These are phyloP conservation scores for Stygiomarasmius scandens DNA, from an alignment of 1,284 basidiomycete genomes.

Conservation along the genomic window DNA sequence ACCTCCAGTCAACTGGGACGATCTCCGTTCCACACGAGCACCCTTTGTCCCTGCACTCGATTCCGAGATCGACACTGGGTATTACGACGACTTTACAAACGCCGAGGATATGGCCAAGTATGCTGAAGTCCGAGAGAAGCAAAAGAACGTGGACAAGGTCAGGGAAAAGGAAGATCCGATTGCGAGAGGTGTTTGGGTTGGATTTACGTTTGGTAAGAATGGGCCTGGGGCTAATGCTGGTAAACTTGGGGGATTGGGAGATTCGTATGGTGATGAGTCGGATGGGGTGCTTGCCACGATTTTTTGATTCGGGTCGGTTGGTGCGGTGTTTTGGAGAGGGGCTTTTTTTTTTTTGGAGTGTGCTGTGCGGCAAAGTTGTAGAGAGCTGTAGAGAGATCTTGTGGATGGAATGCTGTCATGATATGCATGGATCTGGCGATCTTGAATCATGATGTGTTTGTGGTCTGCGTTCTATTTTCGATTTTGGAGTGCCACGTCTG, in stretches of 20 bases:
- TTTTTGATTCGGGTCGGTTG: constrained; percentile 45
- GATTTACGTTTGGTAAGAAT: constrained; percentile 96
- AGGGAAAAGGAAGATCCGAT: constrained; percentile 82
- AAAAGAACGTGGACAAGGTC: constrained; percentile 90
- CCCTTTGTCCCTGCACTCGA: constrained; percentile 97
- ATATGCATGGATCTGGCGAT: no score
- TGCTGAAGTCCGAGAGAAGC: constrained; percentile 97
- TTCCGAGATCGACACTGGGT: constrained; percentile 94
- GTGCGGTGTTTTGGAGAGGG: neutral
- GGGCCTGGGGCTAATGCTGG: constrained; percentile 54
- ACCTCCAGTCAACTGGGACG: constrained; percentile 66
- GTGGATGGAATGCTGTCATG: no score
- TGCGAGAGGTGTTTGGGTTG: constrained; percentile 88
- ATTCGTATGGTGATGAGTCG: constrained; percentile 36
- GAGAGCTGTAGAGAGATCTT: no score
- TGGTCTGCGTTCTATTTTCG: no score
- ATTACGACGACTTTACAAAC: constrained; percentile 97
- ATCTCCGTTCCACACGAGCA: constrained; percentile 78
- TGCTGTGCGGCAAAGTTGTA: no score
- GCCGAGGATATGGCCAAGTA: constrained; percentile 98
- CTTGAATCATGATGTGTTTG: no score
- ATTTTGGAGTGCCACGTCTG: no score
- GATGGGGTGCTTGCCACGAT: constrained; percentile 68
- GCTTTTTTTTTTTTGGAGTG: neutral
- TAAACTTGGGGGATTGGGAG: constrained; percentile 19